A percentile compares a stretch with the other conserved stretches of the same genome.
phyloP scores from a whole-genome alignment of 2,329 filamentous ascomycete genomes.

The Pezicula neosporulosa region DNA sequence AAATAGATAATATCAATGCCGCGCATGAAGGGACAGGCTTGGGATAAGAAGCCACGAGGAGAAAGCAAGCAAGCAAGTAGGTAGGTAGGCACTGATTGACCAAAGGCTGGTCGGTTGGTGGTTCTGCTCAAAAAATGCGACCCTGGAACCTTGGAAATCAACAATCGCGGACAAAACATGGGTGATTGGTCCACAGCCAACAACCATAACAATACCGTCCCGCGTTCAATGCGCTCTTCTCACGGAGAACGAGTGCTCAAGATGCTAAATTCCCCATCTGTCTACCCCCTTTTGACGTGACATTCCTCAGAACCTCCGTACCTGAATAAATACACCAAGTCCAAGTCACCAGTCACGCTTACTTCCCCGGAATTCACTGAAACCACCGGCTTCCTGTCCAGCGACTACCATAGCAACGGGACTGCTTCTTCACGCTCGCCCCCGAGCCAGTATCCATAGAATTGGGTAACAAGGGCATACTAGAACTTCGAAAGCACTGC shows the following conservation, averaged over 20 bases:
- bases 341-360: slow-evolving; percentile 14
- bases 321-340: slow-evolving; percentile 3
- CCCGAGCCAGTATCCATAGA: background rate
- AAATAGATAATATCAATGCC: no score
- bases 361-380: slow-evolving; percentile 23
- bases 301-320: background rate
- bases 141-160: background rate
- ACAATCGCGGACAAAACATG: background rate
- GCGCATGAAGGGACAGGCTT: no score
- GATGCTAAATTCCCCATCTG: background rate
- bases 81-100: no score
- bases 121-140: background rate
- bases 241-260: no score
- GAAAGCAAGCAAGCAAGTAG: no score
- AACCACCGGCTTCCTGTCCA: slow-evolving; percentile 3
- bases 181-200: background rate
- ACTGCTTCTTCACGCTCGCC: background rate
- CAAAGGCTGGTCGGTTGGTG: background rate
- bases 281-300: background rate
- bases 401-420: slow-evolving; percentile 2
- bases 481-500: background rate
- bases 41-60: no score
- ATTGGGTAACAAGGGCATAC: background rate
- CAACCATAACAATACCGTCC: background rate
- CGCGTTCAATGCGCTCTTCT: background rate